Base-by-base conservation (phyloP, 768 basidiomycete genomes). In the Suillus fuscotomentosus region DNA sequence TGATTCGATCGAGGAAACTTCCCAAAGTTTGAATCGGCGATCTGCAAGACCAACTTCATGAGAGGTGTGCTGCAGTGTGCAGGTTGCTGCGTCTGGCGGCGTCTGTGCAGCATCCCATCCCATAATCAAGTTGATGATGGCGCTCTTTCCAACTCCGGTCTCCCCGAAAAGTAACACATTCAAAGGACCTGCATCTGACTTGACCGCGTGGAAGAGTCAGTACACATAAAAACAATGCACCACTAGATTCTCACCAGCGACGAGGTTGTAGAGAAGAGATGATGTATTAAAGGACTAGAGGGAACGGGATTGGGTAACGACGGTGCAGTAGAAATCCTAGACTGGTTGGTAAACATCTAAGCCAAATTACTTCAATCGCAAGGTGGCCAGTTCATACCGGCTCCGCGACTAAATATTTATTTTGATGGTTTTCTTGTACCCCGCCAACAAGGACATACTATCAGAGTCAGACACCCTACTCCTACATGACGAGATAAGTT, bases 101-200 rank as follows among this genome's bases (percentile, higher is more conserved):
- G 74, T 73, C 6, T 63, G 38, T 0, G 80, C 81, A 1, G 61
- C 64, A 13, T 74, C 65, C 5, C 54, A 17, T 34, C 74, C 76
- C 36, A 69, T 69, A 22, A 83, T 66, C 77, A 83, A 75, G 69
- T 82, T 83, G 56, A 83, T 69, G 3, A 83, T 65, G 3, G 79
- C 79, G 63, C 82, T 83, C 67, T 83, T 83, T 14, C 78, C 77
- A 3, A 76, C 66, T 17, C 81, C 81, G 3, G 76, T 75, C 51
- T 82, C 80, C 1, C 82, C 81, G 48, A 82, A 83, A 24, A 82
- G 53, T 17, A 82, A 71, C n/a, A 82, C 59, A 60, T 82, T 82
- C 34, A 65, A 38, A 61, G 60, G 8, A 57, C 38, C 38, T 9
- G 38, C 15, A 39, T 24, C 22, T 24, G 56, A 39, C 56, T 57